Percentiles rank a stretch among this genome's conserved stretches.
Evolutionary conservation across 805 yeast genomes (phyloP).

Genomic region (Maudiozyma barnettii): DNA sequence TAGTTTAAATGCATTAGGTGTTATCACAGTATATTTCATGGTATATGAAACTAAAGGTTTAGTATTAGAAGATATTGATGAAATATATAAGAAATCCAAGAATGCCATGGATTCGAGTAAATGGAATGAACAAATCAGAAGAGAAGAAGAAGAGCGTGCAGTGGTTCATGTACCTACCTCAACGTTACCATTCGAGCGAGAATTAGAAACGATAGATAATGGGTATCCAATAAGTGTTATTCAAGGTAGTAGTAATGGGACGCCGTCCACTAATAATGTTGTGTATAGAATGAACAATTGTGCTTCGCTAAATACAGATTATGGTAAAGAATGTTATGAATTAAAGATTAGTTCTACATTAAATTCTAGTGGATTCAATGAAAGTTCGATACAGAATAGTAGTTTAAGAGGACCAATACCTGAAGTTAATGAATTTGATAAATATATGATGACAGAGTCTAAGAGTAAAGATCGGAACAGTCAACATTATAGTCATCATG

Average conservation of each 20-base stretch:
- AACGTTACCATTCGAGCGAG: background rate
- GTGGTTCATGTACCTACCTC: background rate
- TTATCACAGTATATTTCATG: slow-evolving; percentile 50
- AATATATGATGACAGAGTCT: background rate
- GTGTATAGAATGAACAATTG: slow-evolving; percentile 46
- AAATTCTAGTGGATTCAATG: background rate
- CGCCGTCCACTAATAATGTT: slow-evolving; percentile 1
- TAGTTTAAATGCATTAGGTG: slow-evolving; percentile 49
- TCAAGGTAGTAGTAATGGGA: background rate
- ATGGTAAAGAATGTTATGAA: background rate
- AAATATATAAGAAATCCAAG: slow-evolving; percentile 52
- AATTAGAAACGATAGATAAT: background rate
- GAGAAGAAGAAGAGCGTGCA: slow-evolving; percentile 3
- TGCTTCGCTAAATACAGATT: slow-evolving; percentile 19
- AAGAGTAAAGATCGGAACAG: background rate
- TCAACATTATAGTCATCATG: background rate
- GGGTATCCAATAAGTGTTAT: background rate
- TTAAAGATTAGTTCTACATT: background rate
- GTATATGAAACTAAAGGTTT: slow-evolving; percentile 77
- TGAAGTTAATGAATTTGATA: background rate
- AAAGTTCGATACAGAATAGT: background rate
- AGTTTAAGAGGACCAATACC: background rate
- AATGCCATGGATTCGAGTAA: slow-evolving; percentile 42
- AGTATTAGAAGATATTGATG: slow-evolving; percentile 74
- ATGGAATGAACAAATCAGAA: slow-evolving; percentile 29